These are phyloP conservation scores for Endocalyx cinctus DNA, from an alignment of 2,329 filamentous ascomycete species.

Conservation along the genomic window DNA sequence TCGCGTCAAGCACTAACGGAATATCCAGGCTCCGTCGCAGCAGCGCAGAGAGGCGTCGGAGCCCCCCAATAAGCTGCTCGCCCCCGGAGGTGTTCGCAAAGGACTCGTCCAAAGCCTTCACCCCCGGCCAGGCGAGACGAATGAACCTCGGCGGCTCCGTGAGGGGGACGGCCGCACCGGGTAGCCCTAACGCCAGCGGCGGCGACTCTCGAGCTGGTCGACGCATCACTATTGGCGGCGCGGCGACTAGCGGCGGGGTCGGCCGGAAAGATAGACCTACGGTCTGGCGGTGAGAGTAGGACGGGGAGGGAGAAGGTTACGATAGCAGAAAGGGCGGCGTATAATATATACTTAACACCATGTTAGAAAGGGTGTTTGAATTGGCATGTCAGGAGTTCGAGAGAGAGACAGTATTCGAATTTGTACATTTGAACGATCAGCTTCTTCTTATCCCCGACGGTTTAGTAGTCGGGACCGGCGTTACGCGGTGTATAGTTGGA, in stretches of 20 bases:
- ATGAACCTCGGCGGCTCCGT: constrained; percentile 45
- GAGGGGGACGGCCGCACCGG: constrained; percentile 5
- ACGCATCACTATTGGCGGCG: constrained; percentile 39
- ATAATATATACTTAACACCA: too few relatives aligned
- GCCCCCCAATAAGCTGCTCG: constrained; percentile 50
- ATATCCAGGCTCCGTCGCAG: constrained; percentile 50
- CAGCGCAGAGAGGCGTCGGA: constrained; percentile 46
- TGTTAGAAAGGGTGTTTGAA: too few relatives aligned
- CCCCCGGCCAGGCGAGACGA: constrained; percentile 50
- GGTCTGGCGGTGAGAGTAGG: too few relatives aligned
- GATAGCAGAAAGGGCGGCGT: too few relatives aligned
- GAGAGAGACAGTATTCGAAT: too few relatives aligned
- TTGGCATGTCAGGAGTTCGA: too few relatives aligned
- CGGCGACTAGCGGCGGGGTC: constrained; percentile 20
- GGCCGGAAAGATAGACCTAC: too few relatives aligned
- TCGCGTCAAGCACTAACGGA: constrained; percentile 49
- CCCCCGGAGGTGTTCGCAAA: constrained; percentile 32
- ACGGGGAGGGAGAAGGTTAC: too few relatives aligned
- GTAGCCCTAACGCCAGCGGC: constrained; percentile 6
- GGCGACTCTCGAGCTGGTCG: constrained; percentile 24
- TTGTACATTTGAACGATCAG: too few relatives aligned
- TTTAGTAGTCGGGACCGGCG: too few relatives aligned
- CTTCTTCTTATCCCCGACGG: too few relatives aligned
- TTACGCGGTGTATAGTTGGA: too few relatives aligned
- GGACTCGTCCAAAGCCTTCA: constrained; percentile 36